Evolutionary conservation across 257 asterid genomes (phyloP), one percentile per base, ranked within the genome.

Genomic region (Solanum paucissectum): DNA sequence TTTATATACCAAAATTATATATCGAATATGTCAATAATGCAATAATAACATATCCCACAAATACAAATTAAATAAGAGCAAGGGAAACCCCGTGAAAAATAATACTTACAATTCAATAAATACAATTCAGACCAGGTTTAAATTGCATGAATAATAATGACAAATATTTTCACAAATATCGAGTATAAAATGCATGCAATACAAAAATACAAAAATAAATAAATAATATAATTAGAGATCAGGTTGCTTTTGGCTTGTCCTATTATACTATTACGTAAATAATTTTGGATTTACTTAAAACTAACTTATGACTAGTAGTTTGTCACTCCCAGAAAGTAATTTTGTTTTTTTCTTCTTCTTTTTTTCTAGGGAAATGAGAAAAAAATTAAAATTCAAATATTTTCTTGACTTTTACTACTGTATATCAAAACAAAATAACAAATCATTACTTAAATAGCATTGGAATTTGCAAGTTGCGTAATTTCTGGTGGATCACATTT

Each of bases 271-370:
- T 23, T n/a, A 4, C 40, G 66, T 3, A 81, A 27, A 27, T 81
- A 29, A 27, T 46, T 81, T 81, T 81, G 68, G 68, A 27, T 81
- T 81, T 73, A 81, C 29, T 46, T 44, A 44, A 46, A 44, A 44
- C 85, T 7, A 44, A 18, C 16, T 42, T 73, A 79, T 79, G 66
- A 8, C 66, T 77, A n/a, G 84, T 77, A n/a, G 25, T 77, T 77
- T 77, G 62, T 77, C 84, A 40, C 84, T 77, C 62, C 84, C 77
- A 72, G 84, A 90, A 84, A 72, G 90, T 66, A 55, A 72, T 6
- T 85, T 86, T 81, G 87, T 84, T 87, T 77, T 87, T 37, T 75
- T 29, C 42, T 9, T 32, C 29, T 44, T 4, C 12, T 74, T 4
- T 3, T 79, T n/a, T 79, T 18, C 4, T 18, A 0, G 85, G 85